Evolutionary conservation across 495 filamentous ascomycete genomes (phyloP).

Genomic region (Daldinia concentrica): DNA sequence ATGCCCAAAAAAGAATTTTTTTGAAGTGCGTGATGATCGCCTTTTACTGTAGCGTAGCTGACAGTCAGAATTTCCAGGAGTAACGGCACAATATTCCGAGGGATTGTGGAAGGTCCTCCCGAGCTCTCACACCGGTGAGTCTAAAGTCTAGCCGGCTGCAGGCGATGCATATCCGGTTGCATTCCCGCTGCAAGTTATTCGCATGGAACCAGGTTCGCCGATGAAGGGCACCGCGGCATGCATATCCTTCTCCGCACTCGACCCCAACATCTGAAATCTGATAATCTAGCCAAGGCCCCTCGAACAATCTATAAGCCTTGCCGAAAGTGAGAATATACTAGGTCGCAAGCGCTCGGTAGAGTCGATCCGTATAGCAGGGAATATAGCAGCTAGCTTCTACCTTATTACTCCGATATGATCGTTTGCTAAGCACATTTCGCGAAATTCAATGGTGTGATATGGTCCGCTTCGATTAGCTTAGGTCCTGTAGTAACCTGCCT

Average conservation of each 20-base stretch:
- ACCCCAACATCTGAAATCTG: constrained; percentile 23
- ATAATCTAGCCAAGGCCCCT: constrained; percentile 35
- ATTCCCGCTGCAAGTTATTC: constrained; percentile 40
- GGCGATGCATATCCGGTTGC: constrained; percentile 41
- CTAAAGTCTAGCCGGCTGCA: constrained; percentile 27
- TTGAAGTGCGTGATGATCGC: constrained; percentile 11
- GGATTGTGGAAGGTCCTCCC: constrained; percentile 26
- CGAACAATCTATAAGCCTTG: constrained; percentile 36
- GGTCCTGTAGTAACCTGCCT: not conserved
- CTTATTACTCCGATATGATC: constrained; percentile 8
- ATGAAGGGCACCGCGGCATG: constrained; percentile 3
- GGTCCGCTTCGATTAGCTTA: not conserved
- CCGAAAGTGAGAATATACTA: constrained; percentile 15
- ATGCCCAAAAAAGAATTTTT: not conserved
- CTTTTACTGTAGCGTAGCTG: not conserved
- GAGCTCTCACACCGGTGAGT: constrained; percentile 36
- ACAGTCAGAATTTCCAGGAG: constrained; percentile 21
- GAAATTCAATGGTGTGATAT: constrained; percentile 10
- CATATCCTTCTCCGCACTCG: constrained; percentile 34
- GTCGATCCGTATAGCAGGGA: constrained; percentile 15
- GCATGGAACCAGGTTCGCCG: constrained; percentile 36
- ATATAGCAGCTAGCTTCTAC: constrained; percentile 4
- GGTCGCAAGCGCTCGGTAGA: constrained; percentile 8
- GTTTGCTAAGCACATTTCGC: constrained; percentile 10
- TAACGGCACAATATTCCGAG: constrained; percentile 35